These are phyloP conservation scores for Selenicereus undatus DNA, from an alignment of 148 eudicot genomes.

Conservation along the genomic window DNA sequence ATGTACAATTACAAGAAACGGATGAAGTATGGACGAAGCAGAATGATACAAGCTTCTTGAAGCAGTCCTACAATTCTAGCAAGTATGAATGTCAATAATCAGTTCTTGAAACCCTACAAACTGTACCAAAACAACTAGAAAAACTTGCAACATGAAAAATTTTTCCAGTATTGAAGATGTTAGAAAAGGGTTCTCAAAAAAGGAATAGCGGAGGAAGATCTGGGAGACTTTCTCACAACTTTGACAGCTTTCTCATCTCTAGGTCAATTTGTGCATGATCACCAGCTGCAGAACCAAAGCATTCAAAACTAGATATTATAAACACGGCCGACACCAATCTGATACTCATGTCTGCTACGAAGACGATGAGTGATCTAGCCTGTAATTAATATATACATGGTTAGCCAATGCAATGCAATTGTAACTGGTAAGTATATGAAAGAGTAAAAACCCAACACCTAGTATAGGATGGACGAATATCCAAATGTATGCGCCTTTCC, in stretches of 20 bases:
- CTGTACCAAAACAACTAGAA: slow-evolving; percentile 10
- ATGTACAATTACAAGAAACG: slow-evolving; percentile 25
- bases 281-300: not conserved
- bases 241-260: not conserved
- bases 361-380: slow-evolving; percentile 28
- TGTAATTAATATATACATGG: slow-evolving; percentile 7
- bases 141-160: not conserved
- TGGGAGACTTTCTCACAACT: slow-evolving; percentile 13
- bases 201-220: not conserved
- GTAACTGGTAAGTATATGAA: not conserved
- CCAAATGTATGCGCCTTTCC: not conserved
- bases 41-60: slow-evolving; percentile 7
- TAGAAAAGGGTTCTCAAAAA: not conserved
- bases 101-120: slow-evolving; percentile 27
- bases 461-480: not conserved
- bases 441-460: not conserved
- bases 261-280: slow-evolving; percentile 18
- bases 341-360: not conserved
- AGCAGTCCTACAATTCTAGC: not conserved
- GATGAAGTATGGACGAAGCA: not conserved
- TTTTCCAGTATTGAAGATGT: not conserved
- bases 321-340: slow-evolving; percentile 4
- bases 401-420: not conserved
- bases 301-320: not conserved
- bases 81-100: slow-evolving; percentile 3